These are phyloP conservation scores for Epithemia pelagica DNA, from an alignment of 108 stramenopile species.

Conservation along the genomic window DNA sequence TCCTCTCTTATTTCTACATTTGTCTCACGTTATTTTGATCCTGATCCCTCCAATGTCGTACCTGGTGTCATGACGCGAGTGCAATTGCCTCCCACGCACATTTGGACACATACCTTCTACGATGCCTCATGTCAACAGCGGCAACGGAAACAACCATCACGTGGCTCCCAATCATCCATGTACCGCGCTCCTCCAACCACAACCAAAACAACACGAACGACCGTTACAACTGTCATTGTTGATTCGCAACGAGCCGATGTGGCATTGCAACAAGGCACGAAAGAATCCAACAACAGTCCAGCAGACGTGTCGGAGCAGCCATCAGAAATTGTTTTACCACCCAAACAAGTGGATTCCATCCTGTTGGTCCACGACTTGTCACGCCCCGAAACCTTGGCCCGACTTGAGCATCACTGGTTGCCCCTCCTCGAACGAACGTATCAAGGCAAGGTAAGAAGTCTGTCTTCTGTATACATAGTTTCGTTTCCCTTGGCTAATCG, in stretches of 20 bases:
- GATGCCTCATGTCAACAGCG: background rate
- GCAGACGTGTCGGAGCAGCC: background rate
- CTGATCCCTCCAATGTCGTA: constrained; percentile 52
- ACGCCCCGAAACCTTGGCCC: constrained; percentile 63
- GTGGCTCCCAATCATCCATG: constrained; percentile 53
- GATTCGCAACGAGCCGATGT: constrained; percentile 77
- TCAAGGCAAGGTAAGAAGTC: constrained; percentile 46
- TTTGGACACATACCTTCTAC: no score
- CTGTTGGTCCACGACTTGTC: constrained; percentile 78
- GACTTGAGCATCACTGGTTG: constrained; percentile 76
- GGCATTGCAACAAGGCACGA: constrained; percentile 39
- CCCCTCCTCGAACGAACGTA: constrained; percentile 73
- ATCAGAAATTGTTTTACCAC: constrained; percentile 7
- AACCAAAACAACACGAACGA: no score
- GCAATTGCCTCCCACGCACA: constrained; percentile 51
- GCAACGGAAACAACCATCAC: background rate
- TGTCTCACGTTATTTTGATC: constrained; percentile 79
- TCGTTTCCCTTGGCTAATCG: background rate
- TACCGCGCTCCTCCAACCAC: no score
- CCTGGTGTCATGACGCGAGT: constrained; percentile 77
- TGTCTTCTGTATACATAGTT: background rate
- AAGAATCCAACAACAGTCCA: background rate
- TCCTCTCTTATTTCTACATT: constrained; percentile 80
- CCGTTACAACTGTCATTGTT: constrained; percentile 46
- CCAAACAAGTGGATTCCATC: constrained; percentile 55